Percentiles rank a stretch among this genome's conserved stretches.
Evolutionary conservation across 257 asterid genomes (phyloP).

Genomic region (Euphrasia confusa): DNA sequence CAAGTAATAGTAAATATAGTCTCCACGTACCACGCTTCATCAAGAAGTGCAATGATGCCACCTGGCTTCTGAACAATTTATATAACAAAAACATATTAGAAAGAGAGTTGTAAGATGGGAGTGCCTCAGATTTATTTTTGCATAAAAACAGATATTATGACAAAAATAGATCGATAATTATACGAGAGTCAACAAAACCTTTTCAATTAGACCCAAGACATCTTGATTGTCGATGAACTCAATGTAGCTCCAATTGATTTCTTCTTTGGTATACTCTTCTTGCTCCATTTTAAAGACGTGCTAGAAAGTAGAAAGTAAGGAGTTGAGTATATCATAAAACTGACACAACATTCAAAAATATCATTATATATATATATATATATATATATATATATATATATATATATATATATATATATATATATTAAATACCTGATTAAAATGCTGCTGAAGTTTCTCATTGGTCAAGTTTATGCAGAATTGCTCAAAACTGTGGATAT

Average conservation of each 20-base stretch:
- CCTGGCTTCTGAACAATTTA: constrained; percentile 81
- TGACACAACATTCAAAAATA: constrained; percentile 15
- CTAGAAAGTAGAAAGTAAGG: constrained; percentile 56
- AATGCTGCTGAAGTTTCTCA: constrained; percentile 99
- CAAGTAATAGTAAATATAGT: constrained; percentile 8
- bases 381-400: too few relatives aligned
- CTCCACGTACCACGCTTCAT: constrained; percentile 90
- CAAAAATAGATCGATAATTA: constrained; percentile 2
- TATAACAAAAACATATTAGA: constrained; percentile 27
- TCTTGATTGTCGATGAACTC: constrained; percentile 99
- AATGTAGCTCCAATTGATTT: constrained; percentile 97
- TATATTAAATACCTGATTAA: constrained; percentile 70
- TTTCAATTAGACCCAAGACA: constrained; percentile 86
- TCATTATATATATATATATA: too few relatives aligned
- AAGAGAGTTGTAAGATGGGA: constrained; percentile 1
- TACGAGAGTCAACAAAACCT: constrained; percentile 44
- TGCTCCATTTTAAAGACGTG: constrained; percentile 99
- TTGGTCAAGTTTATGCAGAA: constrained; percentile 95
- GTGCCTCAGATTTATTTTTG: not conserved
- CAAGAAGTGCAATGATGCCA: constrained; percentile 95
- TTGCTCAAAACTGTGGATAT: constrained; percentile 78
- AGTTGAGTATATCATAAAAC: constrained; percentile 21
- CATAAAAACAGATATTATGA: not conserved
- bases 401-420: too few relatives aligned
- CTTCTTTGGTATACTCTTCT: constrained; percentile 98